Evolutionary conservation across 768 basidiomycete genomes (phyloP).

Genomic region (Phanerodontia chrysosporium): DNA sequence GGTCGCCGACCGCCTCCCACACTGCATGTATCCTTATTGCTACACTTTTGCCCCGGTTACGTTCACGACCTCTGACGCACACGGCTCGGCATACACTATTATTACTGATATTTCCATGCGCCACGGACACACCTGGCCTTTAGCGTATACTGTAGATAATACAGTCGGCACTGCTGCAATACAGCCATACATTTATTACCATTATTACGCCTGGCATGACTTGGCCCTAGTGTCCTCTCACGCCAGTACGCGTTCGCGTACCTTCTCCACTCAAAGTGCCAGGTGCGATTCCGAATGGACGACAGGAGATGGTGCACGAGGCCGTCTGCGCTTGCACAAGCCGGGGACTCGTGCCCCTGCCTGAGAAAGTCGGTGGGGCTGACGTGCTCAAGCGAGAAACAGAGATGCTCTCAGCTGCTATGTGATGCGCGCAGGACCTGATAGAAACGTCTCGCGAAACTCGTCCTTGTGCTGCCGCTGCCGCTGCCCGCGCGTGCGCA

Average conservation of each 20-base stretch:
- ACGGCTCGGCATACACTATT: background rate
- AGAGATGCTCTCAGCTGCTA: background rate
- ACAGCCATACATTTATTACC: background rate
- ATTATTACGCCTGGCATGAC: background rate
- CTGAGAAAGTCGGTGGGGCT: background rate
- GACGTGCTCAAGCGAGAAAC: background rate
- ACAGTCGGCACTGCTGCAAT: background rate
- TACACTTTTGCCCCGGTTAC: background rate
- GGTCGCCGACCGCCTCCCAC: background rate
- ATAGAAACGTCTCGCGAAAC: background rate
- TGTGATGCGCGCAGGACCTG: background rate
- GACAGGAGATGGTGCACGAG: background rate
- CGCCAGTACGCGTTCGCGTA: background rate
- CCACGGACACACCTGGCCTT: background rate
- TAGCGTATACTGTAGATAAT: conserved; percentile 3
- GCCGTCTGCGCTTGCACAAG: background rate
- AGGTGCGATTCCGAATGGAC: background rate
- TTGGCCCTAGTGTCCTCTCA: background rate
- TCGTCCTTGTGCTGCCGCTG: no score
- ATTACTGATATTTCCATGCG: background rate
- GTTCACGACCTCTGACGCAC: conserved; percentile 2
- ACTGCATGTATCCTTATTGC: conserved; percentile 6
- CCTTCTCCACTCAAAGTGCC: background rate
- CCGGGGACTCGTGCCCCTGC: background rate
- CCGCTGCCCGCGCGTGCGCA: background rate